Evolutionary conservation across 257 asterid genomes (phyloP).

Genomic region (Solanum microdontum): DNA sequence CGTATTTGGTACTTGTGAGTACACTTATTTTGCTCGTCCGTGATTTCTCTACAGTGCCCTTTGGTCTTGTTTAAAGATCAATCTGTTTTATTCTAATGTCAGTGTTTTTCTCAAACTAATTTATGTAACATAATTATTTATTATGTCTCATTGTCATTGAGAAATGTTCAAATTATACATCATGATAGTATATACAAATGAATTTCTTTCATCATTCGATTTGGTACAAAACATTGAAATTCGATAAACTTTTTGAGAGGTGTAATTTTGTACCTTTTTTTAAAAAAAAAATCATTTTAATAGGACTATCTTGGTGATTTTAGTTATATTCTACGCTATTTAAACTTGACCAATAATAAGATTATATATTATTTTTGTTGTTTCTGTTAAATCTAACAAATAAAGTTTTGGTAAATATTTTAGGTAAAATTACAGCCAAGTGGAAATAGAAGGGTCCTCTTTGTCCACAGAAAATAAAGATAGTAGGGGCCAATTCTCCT

Average conservation of each 20-base stretch:
- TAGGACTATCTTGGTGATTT: too few relatives aligned
- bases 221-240: background rate
- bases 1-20: constrained; percentile 22
- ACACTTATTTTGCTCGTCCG: constrained; percentile 20
- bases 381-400: too few relatives aligned
- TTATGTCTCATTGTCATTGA: background rate
- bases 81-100: background rate
- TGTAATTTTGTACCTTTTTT: too few relatives aligned
- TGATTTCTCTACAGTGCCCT: background rate
- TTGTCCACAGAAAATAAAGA: background rate
- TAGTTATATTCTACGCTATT: too few relatives aligned
- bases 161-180: background rate
- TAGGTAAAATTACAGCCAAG: too few relatives aligned
- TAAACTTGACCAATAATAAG: too few relatives aligned
- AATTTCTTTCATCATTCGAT: background rate
- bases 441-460: too few relatives aligned
- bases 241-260: too few relatives aligned
- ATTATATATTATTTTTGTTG: too few relatives aligned
- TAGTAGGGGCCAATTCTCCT: background rate
- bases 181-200: background rate
- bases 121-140: too few relatives aligned
- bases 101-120: background rate
- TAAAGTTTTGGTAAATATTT: too few relatives aligned
- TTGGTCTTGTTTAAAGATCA: background rate
- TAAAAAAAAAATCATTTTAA: too few relatives aligned